phyloP scores from a whole-genome alignment of 306 rosid species.

The Glycine latifolia region DNA sequence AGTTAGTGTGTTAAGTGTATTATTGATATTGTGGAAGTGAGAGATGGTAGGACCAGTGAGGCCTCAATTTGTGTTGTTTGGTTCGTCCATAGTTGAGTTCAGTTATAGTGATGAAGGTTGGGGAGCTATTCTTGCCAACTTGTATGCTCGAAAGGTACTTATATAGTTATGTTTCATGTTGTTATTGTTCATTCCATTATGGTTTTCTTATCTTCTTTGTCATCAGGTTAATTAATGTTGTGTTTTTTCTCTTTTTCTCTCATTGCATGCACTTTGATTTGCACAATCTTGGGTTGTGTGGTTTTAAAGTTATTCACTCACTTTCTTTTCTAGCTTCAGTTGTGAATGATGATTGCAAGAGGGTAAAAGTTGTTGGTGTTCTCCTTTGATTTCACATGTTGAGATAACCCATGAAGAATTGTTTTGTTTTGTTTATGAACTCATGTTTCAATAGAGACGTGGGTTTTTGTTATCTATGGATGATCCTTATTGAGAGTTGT shows the following conservation, averaged over 20 bases:
- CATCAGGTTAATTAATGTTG: neutral
- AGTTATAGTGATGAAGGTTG: conserved; percentile 73
- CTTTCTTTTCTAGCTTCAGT: conserved; percentile 17
- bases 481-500: too few species aligned
- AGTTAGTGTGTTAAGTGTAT: neutral
- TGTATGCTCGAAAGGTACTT: conserved; percentile 74
- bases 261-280: conserved; percentile 25
- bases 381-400: neutral
- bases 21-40: conserved; percentile 32
- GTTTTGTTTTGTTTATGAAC: neutral
- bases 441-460: neutral
- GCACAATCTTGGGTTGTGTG: neutral
- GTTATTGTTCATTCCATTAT: neutral
- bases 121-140: conserved; percentile 76
- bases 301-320: neutral
- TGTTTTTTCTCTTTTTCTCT: neutral
- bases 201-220: neutral
- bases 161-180: neutral
- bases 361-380: neutral
- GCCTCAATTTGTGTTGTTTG: conserved; percentile 89
- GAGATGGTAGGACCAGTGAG: conserved; percentile 83
- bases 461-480: too few species aligned
- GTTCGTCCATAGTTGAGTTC: conserved; percentile 81
- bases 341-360: conserved; percentile 1
- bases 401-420: neutral